Base-by-base conservation (phyloP, 345 rosid genomes). In the Salix viminalis region DNA sequence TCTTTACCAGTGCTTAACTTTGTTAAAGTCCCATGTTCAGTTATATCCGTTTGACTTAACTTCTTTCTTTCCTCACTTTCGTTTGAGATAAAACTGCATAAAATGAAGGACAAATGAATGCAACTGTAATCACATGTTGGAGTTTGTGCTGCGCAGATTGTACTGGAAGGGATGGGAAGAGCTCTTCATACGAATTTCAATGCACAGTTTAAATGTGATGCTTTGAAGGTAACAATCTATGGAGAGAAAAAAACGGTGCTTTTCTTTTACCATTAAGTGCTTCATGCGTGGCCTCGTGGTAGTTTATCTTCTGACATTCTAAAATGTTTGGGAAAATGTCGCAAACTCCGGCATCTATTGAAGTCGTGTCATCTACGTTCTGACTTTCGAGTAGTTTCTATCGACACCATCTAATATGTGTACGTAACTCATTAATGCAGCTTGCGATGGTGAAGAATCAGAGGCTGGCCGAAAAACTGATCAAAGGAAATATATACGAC, bases 381-480 rank as follows among this genome's bases (percentile, higher is more conserved):
- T 3, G 6, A 58, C 28, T 58, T 58, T 4, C 14, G 30, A 64
- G 61, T 11, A 42, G n/a, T 61, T 28, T 73, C 36, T 24, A 21
- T 14, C 1, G 44, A 54, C 44, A 34, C 12, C 3, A 71, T 66
- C 24, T 77, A 42, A 67, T 30, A 65, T 67, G 16, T 42, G 56
- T 23, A 15, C 2, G 46, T 16, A 32, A 12, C 48, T 23, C 70
- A 74, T 16, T 68, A 80, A 83, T 85, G 81, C 92, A 93, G 99
- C 91, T 96, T 65, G 99, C 99, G 67, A 96, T 96, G 99, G 98
- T 96, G 85, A 93, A 96, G 91, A 96, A 96, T 76, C 99, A 96
- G 76, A 91, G 99, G 81, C 80, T 96, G 85, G 98, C 98, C 5
- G 97, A 91, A 78, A 96, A 96, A 77, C 82, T 96, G 83, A 89